Conservation (phyloP, 352 stramenopile species). For the Phytophthora cryptogea region DNA sequence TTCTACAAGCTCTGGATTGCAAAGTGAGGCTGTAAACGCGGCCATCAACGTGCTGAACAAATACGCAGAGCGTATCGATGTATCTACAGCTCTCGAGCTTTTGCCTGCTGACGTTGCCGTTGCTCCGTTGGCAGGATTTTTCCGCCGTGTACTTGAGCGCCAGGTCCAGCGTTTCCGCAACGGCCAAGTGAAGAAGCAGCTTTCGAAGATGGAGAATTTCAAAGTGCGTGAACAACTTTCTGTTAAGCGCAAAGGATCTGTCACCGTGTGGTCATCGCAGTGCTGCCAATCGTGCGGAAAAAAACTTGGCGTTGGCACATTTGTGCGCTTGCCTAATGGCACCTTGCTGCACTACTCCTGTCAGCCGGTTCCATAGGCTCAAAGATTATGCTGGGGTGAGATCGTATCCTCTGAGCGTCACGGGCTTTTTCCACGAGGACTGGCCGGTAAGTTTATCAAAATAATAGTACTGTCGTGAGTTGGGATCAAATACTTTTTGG, state of each 20-base stretch:
- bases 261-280: slow-evolving; percentile 79
- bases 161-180: slow-evolving; percentile 79
- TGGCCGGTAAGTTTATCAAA: slow-evolving; percentile 76
- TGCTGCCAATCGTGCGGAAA: slow-evolving; percentile 74
- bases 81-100: slow-evolving; percentile 74
- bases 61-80: slow-evolving; percentile 83
- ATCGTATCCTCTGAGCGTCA: slow-evolving; percentile 56
- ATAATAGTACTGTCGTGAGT: slow-evolving; percentile 79
- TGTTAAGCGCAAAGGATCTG: slow-evolving; percentile 64
- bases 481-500: slow-evolving; percentile 71
- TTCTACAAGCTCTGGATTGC: slow-evolving; percentile 25
- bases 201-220: slow-evolving; percentile 91
- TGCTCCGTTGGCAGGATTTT: slow-evolving; percentile 57
- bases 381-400: slow-evolving; percentile 27
- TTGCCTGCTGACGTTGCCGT: slow-evolving; percentile 63
- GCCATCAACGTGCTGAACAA: slow-evolving; percentile 82
- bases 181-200: slow-evolving; percentile 83
- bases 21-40: slow-evolving; percentile 64
- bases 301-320: slow-evolving; percentile 70
- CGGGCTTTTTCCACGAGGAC: slow-evolving; percentile 79
- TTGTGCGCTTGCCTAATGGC: slow-evolving; percentile 65
- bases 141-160: slow-evolving; percentile 73
- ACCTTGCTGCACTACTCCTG: slow-evolving; percentile 79
- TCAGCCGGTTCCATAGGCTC: slow-evolving; percentile 43
- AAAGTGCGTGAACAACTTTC: slow-evolving; percentile 71